Evolutionary conservation across 345 rosid genomes (phyloP), one percentile per base, ranked within the genome.

Genomic region (Microthlaspi erraticum): DNA sequence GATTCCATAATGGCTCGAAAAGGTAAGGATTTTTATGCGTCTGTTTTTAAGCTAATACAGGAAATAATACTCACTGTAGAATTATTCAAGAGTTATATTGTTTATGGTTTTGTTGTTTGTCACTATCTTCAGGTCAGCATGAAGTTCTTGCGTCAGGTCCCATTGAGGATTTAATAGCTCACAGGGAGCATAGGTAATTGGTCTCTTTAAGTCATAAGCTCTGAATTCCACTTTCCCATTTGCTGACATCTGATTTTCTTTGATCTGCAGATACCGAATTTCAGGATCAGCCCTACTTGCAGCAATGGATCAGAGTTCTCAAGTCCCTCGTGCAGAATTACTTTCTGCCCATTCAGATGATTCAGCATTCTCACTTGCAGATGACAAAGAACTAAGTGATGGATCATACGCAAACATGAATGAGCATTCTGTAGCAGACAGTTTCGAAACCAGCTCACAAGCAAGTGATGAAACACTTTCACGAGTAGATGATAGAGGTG

Each of bases 81-180:
- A 51, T 62, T 31, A 14, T 18, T 38, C 74, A 43, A 42, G 37
- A 68, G 26, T 53, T 14, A 49, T 32, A 23, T 64, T 39, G 72
- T 29, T 58, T 39, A 34, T 14, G 5, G 20, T 46, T 23, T 26
- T 33, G 16, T 58, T 43, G 36, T 33, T 48, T 57, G 62, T 76
- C 54, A 64, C 17, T 49, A 56, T 63, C 74, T 61, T 69, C 83
- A 94, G 99, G 88, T 78, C 93, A 94, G 77, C 98, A 94, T 86
- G 99, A 94, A 83, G 90, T 87, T 85, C 96, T 94, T 73, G 98
- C 97, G 32, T 94, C 98, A 23, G 99, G 99, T 54, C 99, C 99
- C 39, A 91, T 94, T 70, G 99, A 94, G 82, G 99, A 94, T 73
- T 82, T 94, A 74, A 91, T 94, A 71, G 98, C 98, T 76, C 99